Evolutionary conservation across 805 yeast genomes (phyloP).

Genomic region (Cyberlindnera suaveolens): DNA sequence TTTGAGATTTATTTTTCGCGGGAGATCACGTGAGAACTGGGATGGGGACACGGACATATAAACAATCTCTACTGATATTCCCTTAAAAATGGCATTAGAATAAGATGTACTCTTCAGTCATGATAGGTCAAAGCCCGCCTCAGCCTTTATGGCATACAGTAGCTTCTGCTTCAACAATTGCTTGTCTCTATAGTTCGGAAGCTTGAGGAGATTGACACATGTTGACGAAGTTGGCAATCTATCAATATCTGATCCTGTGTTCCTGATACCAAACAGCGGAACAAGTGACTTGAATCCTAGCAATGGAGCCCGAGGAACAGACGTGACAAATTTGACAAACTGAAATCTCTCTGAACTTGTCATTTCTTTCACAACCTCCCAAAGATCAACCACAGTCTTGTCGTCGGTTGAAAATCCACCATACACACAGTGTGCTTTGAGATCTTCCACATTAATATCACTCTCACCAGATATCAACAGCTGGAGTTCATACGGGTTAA

Average conservation of each 20-base stretch:
- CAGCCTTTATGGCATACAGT: slow-evolving; percentile 71
- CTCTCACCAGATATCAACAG: slow-evolving; percentile 69
- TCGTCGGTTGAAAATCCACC: slow-evolving; percentile 57
- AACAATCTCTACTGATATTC: too few relatives aligned
- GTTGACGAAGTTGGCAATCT: slow-evolving; percentile 85
- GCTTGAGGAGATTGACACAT: slow-evolving; percentile 78
- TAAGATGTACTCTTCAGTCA: slow-evolving; percentile 13
- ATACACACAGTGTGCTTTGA: slow-evolving; percentile 53
- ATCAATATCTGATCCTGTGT: slow-evolving; percentile 44
- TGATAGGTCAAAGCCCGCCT: slow-evolving; percentile 77
- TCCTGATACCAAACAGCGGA: slow-evolving; percentile 78
- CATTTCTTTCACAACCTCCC: slow-evolving; percentile 74
- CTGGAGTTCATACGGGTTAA: slow-evolving; percentile 79
- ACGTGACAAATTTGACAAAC: slow-evolving; percentile 82
- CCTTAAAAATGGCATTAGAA: too few relatives aligned
- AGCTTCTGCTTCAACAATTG: slow-evolving; percentile 53
- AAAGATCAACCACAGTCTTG: slow-evolving; percentile 56
- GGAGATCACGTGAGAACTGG: too few relatives aligned
- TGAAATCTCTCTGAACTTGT: slow-evolving; percentile 52
- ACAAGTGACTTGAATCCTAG: slow-evolving; percentile 70
- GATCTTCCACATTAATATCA: slow-evolving; percentile 66
- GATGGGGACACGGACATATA: too few relatives aligned
- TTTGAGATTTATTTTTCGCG: too few relatives aligned
- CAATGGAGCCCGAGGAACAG: slow-evolving; percentile 87
- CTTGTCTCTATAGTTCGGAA: slow-evolving; percentile 76